phyloP scores from a whole-genome alignment of 83 land plant genomes.

The Picea abies region DNA sequence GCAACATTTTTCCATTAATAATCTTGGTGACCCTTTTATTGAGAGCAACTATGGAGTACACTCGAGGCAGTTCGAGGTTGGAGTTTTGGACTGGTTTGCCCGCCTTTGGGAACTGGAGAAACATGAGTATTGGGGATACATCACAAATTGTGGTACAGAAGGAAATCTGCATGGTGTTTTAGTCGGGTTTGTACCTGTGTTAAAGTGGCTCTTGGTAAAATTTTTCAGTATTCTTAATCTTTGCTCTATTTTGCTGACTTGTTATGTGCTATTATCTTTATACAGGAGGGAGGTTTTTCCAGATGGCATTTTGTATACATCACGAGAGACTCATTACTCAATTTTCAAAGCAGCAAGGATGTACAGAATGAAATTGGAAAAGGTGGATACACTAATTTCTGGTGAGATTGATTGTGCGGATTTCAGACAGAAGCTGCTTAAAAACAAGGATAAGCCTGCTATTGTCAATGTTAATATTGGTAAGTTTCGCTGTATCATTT shows the following conservation, averaged over 20 bases:
- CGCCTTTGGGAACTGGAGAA: slow-evolving; percentile 98
- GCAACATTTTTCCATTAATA: slow-evolving; percentile 98
- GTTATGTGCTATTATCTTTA: slow-evolving; percentile 9
- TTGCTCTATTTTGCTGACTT: background rate
- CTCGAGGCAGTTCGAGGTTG: slow-evolving; percentile 98
- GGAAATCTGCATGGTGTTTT: slow-evolving; percentile 99
- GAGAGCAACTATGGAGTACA: slow-evolving; percentile 99
- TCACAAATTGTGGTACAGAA: slow-evolving; percentile 98
- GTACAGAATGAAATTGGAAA: slow-evolving; percentile 95
- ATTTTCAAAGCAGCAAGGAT: slow-evolving; percentile 97
- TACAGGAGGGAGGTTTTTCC: slow-evolving; percentile 98
- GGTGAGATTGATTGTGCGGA: slow-evolving; percentile 96
- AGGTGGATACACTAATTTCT: slow-evolving; percentile 77
- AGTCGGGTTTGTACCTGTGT: slow-evolving; percentile 70
- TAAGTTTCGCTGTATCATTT: slow-evolving; percentile 16
- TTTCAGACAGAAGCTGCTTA: slow-evolving; percentile 57
- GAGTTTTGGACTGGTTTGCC: slow-evolving; percentile 99
- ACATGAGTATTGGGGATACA: slow-evolving; percentile 98
- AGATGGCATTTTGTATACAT: slow-evolving; percentile 95
- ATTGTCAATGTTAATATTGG: slow-evolving; percentile 96
- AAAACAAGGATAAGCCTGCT: slow-evolving; percentile 86
- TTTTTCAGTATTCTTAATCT: background rate
- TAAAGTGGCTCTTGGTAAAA: too few relatives aligned
- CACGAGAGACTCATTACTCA: slow-evolving; percentile 90
- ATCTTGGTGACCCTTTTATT: slow-evolving; percentile 98